Evolutionary conservation across 2,329 filamentous ascomycete genomes (phyloP), one percentile per base, ranked within the genome.

Genomic region (Hymenoscyphus albidus): DNA sequence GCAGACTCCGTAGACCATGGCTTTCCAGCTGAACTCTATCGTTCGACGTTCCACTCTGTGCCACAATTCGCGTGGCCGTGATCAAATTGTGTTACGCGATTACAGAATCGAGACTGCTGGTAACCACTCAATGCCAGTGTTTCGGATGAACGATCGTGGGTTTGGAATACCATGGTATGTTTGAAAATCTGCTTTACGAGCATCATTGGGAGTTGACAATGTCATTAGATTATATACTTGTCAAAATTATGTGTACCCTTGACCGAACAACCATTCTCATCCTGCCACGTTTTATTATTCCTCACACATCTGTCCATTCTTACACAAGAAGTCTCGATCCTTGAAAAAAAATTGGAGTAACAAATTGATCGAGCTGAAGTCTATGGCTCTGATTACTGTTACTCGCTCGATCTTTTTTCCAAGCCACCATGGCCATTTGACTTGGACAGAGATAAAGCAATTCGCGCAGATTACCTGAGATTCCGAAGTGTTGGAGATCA

Each of bases 31-130:
- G 48, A 54, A 54, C 22, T 54, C 13, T 12, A 27, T 54, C 18
- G 48, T 27, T 54, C 48, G 18, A 54, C 48, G 48, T 54, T 27
- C 18, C 48, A 54, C 48, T 54, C 18, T 54, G 48, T 54, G 48
- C 18, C 48, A 54, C 48, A 27, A 22, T 54, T 54, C 48, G 48
- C 48, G 48, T 54, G 48, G 48, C 48, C 48, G 48, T 54, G 48
- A 54, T 54, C 48, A 54, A 54, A 54, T 54, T 13, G 48, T 54
- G 48, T 22, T 54, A 54, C 48, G 48, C 48, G 22, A 12, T 54
- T 27, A 10, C 9, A 54, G 48, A 54, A 54, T 54, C 18, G 18
- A 54, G 18, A 54, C 48, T 18, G n/a, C 48, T 18, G 7, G 18
- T 54, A 27, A 54, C 18, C 18, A 54, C 22, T 54, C 48, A 12